Evolutionary conservation across 1,284 basidiomycete genomes (phyloP).

Genomic region (Ganoderma lingzhi): DNA sequence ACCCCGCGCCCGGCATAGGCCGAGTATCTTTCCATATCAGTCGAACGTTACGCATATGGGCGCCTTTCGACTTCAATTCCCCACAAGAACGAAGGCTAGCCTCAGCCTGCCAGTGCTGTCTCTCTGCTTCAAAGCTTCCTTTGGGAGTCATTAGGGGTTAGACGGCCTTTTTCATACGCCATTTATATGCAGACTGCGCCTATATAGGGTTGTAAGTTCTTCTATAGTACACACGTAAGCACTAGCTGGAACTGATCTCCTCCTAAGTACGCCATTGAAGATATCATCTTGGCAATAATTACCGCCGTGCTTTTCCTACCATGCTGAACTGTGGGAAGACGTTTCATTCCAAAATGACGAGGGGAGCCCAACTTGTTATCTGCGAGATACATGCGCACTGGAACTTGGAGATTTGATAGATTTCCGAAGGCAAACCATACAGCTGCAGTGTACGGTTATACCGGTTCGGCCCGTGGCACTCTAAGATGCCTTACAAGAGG

Average conservation of each 20-base stretch:
- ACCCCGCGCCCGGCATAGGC: conserved; percentile 19
- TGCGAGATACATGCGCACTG: too few relatives aligned
- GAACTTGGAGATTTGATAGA: too few relatives aligned
- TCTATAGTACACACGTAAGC: not conserved
- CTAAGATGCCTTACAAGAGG: too few relatives aligned
- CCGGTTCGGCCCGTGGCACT: too few relatives aligned
- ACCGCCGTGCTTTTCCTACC: not conserved
- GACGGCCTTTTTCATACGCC: not conserved
- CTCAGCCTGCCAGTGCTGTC: too few relatives aligned
- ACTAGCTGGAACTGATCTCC: not conserved
- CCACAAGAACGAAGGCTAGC: not conserved
- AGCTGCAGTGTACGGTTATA: too few relatives aligned
- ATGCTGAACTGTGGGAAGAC: too few relatives aligned
- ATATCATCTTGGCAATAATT: not conserved
- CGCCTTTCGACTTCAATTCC: not conserved
- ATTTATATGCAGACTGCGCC: not conserved
- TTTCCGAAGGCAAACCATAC: too few relatives aligned
- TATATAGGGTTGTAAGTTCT: not conserved
- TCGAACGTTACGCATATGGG: not conserved
- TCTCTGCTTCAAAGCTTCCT: not conserved
- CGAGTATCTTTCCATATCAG: conserved; percentile 12
- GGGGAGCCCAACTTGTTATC: too few relatives aligned
- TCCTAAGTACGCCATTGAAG: not conserved
- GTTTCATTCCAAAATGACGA: too few relatives aligned
- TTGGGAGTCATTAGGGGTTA: not conserved